These are phyloP conservation scores for Endocalyx cinctus DNA, from an alignment of 2,329 filamentous ascomycete species.

Conservation along the genomic window DNA sequence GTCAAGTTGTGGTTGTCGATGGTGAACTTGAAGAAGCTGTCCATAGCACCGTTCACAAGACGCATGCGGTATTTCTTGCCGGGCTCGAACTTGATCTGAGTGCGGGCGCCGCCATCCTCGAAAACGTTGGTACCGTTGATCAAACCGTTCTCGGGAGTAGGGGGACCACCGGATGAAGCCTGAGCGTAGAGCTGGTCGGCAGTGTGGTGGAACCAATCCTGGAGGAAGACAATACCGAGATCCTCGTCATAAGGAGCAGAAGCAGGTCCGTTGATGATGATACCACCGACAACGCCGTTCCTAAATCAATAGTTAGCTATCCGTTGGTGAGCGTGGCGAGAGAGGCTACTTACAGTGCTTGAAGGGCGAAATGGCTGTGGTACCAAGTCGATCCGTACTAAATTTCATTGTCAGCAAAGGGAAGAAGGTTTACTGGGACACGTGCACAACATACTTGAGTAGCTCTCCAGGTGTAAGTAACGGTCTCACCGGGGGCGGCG, in stretches of 20 bases:
- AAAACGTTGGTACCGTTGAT: slow-evolving; percentile 31
- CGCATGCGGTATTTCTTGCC: slow-evolving; percentile 43
- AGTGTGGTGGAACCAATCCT: slow-evolving; percentile 52
- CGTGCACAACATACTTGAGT: slow-evolving; percentile 28
- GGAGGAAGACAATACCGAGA: slow-evolving; percentile 52
- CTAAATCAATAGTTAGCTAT: slow-evolving; percentile 5
- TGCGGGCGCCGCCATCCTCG: slow-evolving; percentile 28
- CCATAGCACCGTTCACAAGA: slow-evolving; percentile 42
- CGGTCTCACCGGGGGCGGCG: slow-evolving; percentile 44
- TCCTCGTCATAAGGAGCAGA: slow-evolving; percentile 58
- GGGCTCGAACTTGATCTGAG: slow-evolving; percentile 32
- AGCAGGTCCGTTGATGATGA: slow-evolving; percentile 57
- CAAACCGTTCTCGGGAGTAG: slow-evolving; percentile 37
- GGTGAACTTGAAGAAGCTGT: slow-evolving; percentile 42
- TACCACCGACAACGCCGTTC: slow-evolving; percentile 39
- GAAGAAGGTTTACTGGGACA: too few relatives aligned
- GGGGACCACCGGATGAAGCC: slow-evolving; percentile 25
- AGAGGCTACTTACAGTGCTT: slow-evolving; percentile 21
- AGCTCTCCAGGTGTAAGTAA: slow-evolving; percentile 53
- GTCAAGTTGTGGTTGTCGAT: slow-evolving; percentile 54
- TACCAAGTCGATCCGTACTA: slow-evolving; percentile 55
- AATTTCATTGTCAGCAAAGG: slow-evolving; percentile 2
- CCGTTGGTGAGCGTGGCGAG: not conserved
- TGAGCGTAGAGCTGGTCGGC: slow-evolving; percentile 30
- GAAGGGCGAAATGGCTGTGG: slow-evolving; percentile 52